These are phyloP conservation scores for Metarhizium guizhouense DNA, from an alignment of 2,329 filamentous ascomycete species.

Conservation along the genomic window DNA sequence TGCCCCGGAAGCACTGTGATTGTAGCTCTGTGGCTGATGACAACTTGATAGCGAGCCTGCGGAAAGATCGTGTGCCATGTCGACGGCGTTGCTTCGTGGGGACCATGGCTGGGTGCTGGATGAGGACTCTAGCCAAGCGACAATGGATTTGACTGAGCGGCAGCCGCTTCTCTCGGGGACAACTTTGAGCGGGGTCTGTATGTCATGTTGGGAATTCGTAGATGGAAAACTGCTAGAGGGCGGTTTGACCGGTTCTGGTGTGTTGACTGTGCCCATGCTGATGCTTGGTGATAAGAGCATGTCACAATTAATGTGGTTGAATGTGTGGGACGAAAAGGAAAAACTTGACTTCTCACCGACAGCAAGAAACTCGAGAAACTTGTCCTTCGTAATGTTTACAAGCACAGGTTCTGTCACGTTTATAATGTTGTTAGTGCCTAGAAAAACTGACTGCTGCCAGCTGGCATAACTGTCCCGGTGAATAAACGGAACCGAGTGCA, in stretches of 20 bases:
- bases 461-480: background rate
- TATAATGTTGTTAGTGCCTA: background rate
- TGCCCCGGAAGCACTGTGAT: background rate
- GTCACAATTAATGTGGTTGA: background rate
- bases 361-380: background rate
- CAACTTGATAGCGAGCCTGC: background rate
- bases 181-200: slow-evolving; percentile 1
- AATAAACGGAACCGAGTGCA: background rate
- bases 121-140: slow-evolving; percentile 21
- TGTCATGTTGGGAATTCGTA: slow-evolving; percentile 14
- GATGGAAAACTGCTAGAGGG: slow-evolving; percentile 20
- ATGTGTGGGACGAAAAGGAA: background rate
- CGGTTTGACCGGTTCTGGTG: slow-evolving; percentile 10
- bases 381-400: background rate
- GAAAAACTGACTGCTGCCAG: background rate
- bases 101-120: slow-evolving; percentile 5
- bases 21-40: background rate
- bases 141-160: slow-evolving; percentile 21
- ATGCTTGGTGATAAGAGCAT: background rate
- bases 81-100: background rate
- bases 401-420: background rate
- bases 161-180: slow-evolving; percentile 2
- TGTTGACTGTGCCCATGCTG: slow-evolving; percentile 9
- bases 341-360: background rate
- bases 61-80: slow-evolving; percentile 1